phyloP scores from a whole-genome alignment of 768 basidiomycete species.

The Pleurotus djamor region DNA sequence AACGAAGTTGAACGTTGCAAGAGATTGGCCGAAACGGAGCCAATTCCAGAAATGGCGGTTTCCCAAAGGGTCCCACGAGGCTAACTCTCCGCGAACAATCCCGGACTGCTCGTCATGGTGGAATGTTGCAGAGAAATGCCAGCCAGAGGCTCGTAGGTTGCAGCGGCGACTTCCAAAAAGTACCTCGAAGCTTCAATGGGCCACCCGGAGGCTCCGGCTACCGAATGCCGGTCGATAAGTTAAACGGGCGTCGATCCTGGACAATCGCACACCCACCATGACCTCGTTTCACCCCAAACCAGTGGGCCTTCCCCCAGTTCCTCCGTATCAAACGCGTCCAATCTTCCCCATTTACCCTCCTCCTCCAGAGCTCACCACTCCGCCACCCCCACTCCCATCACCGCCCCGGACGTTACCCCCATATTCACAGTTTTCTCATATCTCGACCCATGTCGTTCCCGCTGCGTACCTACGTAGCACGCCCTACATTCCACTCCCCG shows the following conservation, averaged over 20 bases:
- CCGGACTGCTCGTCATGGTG: no score
- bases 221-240: no score
- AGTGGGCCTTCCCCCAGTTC: not conserved
- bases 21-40: no score
- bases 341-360: conserved; percentile 10
- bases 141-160: no score
- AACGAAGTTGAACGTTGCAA: no score
- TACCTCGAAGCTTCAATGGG: no score
- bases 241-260: no score
- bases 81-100: no score
- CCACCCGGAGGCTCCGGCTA: no score
- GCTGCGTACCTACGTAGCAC: conserved; percentile 50
- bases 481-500: conserved; percentile 34
- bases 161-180: not conserved
- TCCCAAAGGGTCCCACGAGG: no score
- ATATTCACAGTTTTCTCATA: conserved; percentile 28
- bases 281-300: not conserved
- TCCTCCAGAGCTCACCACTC: conserved; percentile 33
- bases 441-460: conserved; percentile 56
- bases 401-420: conserved; percentile 30
- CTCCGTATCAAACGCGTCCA: not conserved
- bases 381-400: conserved; percentile 35
- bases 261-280: not conserved
- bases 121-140: no score
- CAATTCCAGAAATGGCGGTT: no score